Evolutionary conservation across 306 rosid genomes (phyloP).

Genomic region (Senna siamea): DNA sequence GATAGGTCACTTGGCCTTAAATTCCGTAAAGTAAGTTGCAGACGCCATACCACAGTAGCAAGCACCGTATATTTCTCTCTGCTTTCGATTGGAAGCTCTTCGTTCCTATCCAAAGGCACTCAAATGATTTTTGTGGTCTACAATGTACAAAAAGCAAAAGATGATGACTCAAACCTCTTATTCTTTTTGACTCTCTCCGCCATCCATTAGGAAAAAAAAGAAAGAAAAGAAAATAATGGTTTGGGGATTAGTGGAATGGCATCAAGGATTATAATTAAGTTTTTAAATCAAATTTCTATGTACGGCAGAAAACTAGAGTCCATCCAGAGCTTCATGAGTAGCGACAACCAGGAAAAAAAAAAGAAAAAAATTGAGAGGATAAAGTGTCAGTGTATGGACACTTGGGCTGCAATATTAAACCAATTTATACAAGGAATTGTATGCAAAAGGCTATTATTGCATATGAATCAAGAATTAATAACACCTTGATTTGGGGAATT

Average conservation of each 20-base stretch:
- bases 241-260: neutral
- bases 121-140: conserved; percentile 67
- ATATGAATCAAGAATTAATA: conserved; percentile 19
- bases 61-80: conserved; percentile 36
- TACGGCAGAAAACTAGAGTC: too few relatives aligned
- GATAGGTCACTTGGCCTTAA: conserved; percentile 38
- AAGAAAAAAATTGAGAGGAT: too few relatives aligned
- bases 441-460: conserved; percentile 5
- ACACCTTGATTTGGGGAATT: neutral
- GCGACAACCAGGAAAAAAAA: too few relatives aligned
- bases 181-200: conserved; percentile 54
- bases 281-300: too few relatives aligned
- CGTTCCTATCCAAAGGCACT: conserved; percentile 57
- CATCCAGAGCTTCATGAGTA: too few relatives aligned
- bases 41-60: conserved; percentile 24
- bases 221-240: neutral
- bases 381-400: conserved; percentile 3
- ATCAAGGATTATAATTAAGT: too few relatives aligned
- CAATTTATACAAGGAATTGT: too few relatives aligned
- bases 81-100: conserved; percentile 51
- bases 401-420: neutral
- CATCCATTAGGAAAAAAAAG: neutral
- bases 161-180: conserved; percentile 47
- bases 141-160: conserved; percentile 59
- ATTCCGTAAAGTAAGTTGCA: conserved; percentile 45